phyloP scores from a whole-genome alignment of 1,139 yeast species.

The Barnettozyma hawaiiensis region DNA sequence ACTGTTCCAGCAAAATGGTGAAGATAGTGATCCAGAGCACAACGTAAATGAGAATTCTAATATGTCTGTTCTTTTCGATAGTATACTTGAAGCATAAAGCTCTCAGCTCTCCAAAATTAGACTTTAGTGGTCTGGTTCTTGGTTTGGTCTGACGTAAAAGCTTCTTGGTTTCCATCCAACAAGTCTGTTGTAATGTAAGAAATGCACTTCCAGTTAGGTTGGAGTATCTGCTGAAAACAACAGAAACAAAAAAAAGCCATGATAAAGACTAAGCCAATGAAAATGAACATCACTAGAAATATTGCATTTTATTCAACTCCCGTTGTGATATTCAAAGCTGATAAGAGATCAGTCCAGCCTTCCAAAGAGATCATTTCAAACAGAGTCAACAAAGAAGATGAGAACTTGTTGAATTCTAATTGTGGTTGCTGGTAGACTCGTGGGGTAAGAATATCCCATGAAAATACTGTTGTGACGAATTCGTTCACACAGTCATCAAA shows the following conservation, averaged over 20 bases:
- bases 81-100: conserved; percentile 47
- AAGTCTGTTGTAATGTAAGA: conserved; percentile 71
- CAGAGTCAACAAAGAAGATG: conserved; percentile 58
- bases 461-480: conserved; percentile 50
- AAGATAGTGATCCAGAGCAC: conserved; percentile 54
- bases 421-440: conserved; percentile 59
- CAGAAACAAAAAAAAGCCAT: conserved; percentile 84
- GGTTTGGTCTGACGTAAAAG: conserved; percentile 67
- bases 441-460: conserved; percentile 79
- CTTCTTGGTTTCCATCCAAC: conserved; percentile 83
- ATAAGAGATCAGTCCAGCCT: conserved; percentile 85
- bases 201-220: conserved; percentile 82
- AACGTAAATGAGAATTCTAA: conserved; percentile 34
- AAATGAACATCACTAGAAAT: conserved; percentile 70
- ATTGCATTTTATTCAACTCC: conserved; percentile 70
- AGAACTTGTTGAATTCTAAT: conserved; percentile 62
- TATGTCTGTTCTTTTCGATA: conserved; percentile 40
- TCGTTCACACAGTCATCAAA: conserved; percentile 54
- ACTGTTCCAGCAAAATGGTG: conserved; percentile 56
- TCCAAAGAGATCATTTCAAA: conserved; percentile 85
- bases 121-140: conserved; percentile 49
- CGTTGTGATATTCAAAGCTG: conserved; percentile 65
- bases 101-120: conserved; percentile 34
- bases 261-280: conserved; percentile 75
- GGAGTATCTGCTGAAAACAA: conserved; percentile 80